Percentiles rank a stretch among this genome's conserved stretches.
Evolutionary conservation across 2,329 filamentous ascomycete species (phyloP).

Genomic region (Diplodia corticola): DNA sequence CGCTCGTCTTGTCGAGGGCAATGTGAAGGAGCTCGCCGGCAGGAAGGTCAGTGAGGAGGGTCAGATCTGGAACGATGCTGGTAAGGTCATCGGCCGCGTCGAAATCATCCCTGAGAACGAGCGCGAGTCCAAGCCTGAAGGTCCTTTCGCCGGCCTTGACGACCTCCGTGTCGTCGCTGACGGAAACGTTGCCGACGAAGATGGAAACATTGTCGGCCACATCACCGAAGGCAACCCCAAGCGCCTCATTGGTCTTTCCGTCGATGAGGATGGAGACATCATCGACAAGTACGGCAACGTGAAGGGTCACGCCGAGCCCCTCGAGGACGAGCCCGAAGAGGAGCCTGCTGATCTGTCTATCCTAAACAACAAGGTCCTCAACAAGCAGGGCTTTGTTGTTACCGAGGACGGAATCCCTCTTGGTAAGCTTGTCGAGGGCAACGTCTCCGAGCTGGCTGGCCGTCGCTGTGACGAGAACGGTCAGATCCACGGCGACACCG

Average conservation of each 20-base stretch:
- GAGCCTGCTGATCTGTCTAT: slow-evolving; percentile 46
- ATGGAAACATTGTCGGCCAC: slow-evolving; percentile 53
- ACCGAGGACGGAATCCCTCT: slow-evolving; percentile 52
- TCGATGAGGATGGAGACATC: slow-evolving; percentile 64
- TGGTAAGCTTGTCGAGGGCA: slow-evolving; percentile 66
- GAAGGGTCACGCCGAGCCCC: slow-evolving; percentile 60
- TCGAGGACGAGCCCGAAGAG: slow-evolving; percentile 50
- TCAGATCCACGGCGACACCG: slow-evolving; percentile 69
- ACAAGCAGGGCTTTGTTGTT: slow-evolving; percentile 54
- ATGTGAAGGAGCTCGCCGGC: slow-evolving; percentile 62
- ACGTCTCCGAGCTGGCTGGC: slow-evolving; percentile 62
- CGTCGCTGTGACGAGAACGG: slow-evolving; percentile 72
- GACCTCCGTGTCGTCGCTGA: slow-evolving; percentile 50
- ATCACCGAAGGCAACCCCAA: slow-evolving; percentile 61
- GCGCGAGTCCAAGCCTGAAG: slow-evolving; percentile 52
- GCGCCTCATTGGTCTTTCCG: slow-evolving; percentile 59
- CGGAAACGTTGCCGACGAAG: slow-evolving; percentile 52
- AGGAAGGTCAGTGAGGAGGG: slow-evolving; percentile 72
- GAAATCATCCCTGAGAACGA: slow-evolving; percentile 69
- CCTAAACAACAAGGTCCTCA: slow-evolving; percentile 50
- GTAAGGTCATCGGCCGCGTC: slow-evolving; percentile 66
- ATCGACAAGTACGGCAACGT: slow-evolving; percentile 63
- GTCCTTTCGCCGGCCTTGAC: slow-evolving; percentile 52
- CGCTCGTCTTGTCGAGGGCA: slow-evolving; percentile 68
- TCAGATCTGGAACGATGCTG: slow-evolving; percentile 71